Conservation (phyloP, 176 grass and related monocot genomes). For the Carex pumila region DNA sequence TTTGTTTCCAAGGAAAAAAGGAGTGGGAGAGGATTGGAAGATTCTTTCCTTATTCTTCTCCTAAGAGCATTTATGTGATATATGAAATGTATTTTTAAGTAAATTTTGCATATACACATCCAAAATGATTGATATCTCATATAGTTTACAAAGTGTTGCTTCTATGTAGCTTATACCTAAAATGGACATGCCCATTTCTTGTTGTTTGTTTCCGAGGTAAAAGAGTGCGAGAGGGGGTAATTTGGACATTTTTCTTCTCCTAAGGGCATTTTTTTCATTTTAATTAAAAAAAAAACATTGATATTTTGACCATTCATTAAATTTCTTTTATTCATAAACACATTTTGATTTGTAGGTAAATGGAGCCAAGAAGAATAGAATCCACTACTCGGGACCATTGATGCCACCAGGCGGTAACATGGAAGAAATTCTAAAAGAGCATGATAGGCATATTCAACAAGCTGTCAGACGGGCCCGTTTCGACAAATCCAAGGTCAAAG, state of each 20-base stretch:
- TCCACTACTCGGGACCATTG: constrained; percentile 87
- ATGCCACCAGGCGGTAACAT: constrained; percentile 90
- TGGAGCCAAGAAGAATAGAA: constrained; percentile 77
- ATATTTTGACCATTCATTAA: constrained; percentile 22
- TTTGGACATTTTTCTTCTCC: background rate
- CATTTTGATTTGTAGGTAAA: constrained; percentile 37
- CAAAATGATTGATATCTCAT: no score
- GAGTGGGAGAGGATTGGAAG: background rate
- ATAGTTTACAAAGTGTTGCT: no score
- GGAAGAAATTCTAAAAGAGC: constrained; percentile 87
- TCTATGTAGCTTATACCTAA: no score
- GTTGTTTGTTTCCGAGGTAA: no score
- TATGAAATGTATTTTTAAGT: background rate
- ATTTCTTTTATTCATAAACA: constrained; percentile 3
- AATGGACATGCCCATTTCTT: no score
- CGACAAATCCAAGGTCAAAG: constrained; percentile 63
- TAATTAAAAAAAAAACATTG: background rate
- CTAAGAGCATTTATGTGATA: background rate
- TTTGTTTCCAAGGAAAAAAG: no score
- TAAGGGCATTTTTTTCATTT: background rate
- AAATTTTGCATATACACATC: no score
- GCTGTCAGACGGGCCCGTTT: constrained; percentile 64
- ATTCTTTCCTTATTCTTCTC: background rate
- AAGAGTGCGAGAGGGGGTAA: no score
- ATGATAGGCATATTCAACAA: constrained; percentile 84